Base-by-base conservation (phyloP, 2,329 filamentous ascomycete species). In the Colletotrichum australisinense region DNA sequence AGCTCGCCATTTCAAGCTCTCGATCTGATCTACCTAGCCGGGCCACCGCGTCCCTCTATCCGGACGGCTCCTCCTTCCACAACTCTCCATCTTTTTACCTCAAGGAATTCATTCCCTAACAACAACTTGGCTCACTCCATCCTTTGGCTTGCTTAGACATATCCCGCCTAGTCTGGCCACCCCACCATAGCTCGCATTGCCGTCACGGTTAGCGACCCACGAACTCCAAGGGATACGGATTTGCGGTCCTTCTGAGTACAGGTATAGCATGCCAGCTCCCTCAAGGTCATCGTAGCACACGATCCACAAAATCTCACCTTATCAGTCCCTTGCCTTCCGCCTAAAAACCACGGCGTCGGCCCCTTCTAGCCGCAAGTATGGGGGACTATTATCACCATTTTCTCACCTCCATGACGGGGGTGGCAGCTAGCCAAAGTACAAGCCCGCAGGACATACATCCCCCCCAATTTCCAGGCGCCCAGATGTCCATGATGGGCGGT, bases 361-460 rank as follows among this genome's bases (percentile, higher is more conserved):
- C 60, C 35, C 19, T 28, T 26, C 30, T 32, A 56, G 60, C 22
- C 59, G 56, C 46, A 55, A 76, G 75, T 70, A 91, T 91, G 89
- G 86, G 86, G 78, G 88, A 89, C 75, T 89, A 88, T 78, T 90
- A 90, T 76, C 86, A 88, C 63, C 85, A 87, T 75, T 89, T 90
- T 77, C 82, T 90, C 68, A 84, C 87, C 76, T 87, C 87, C 42
- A 86, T 88, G 84, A 83, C 86, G 71, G 87, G 85, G 67, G 81
- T 82, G 64, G 83, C 76, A 56, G 80, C 82, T 58, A 83, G 83
- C 73, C 80, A 83, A 60, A 79, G 77, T 68, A 78, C 78, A 19
- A 85, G 80, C 55, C 80, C 83, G 55, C 84, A 85, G 62, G 86
- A 86, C 74, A 79, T 81, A 70, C 81, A 81, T 62, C 80, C 82